These are phyloP conservation scores for Corrigiola litoralis DNA, from an alignment of 179 eudicot species.

Conservation along the genomic window DNA sequence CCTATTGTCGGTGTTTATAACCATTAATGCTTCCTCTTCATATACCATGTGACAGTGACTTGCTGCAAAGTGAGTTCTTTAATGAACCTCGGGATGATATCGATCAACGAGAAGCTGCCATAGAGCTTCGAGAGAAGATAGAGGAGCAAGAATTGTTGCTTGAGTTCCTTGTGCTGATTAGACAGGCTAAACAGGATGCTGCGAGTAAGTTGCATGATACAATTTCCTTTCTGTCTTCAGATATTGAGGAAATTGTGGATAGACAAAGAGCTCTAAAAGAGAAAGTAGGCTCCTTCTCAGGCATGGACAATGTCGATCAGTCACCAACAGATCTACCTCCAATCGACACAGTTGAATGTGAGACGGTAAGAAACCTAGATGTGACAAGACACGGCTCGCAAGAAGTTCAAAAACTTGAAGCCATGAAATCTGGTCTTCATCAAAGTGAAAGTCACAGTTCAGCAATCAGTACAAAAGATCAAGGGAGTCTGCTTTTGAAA, in stretches of 20 bases:
- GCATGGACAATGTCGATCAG: conserved; percentile 22
- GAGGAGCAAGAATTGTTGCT: conserved; percentile 85
- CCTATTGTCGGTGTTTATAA: neutral
- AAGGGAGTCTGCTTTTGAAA: conserved; percentile 44
- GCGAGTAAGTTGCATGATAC: conserved; percentile 58
- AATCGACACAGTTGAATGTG: conserved; percentile 26
- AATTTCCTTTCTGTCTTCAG: conserved; percentile 75
- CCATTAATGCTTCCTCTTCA: neutral
- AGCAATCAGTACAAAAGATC: conserved; percentile 30
- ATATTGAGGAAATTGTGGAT: conserved; percentile 64
- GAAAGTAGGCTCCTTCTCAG: conserved; percentile 39
- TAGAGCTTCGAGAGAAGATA: conserved; percentile 72
- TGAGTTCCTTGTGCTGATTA: conserved; percentile 63
- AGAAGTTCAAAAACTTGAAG: conserved; percentile 25
- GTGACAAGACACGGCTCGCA: conserved; percentile 50
- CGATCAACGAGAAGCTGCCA: conserved; percentile 80
- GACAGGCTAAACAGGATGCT: conserved; percentile 72
- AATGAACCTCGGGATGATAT: conserved; percentile 66
- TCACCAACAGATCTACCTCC: conserved; percentile 30
- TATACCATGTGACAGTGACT: conserved; percentile 50
- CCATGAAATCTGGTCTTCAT: conserved; percentile 31
- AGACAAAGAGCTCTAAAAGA: conserved; percentile 44
- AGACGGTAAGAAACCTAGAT: conserved; percentile 33
- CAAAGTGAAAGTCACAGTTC: conserved; percentile 31
- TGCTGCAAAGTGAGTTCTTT: conserved; percentile 84